These are phyloP conservation scores for Arctium lappa DNA, from an alignment of 129 eudicot species.

Conservation along the genomic window DNA sequence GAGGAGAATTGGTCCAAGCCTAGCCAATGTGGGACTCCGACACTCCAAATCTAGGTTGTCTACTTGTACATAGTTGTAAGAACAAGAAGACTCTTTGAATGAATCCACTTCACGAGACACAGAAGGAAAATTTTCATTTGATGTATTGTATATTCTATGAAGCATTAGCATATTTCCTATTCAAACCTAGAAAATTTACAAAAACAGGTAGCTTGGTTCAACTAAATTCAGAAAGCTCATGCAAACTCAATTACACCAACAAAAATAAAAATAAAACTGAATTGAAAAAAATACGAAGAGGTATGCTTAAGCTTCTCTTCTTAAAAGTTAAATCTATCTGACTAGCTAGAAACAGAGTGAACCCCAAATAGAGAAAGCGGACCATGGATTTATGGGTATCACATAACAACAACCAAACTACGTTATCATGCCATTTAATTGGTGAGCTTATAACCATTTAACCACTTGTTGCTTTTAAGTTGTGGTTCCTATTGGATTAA, in stretches of 20 bases:
- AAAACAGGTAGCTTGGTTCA: not conserved
- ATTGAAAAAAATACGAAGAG: not conserved
- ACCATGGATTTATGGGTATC: not conserved
- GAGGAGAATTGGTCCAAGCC: too few relatives aligned
- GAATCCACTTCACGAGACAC: too few relatives aligned
- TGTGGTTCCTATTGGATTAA: not conserved
- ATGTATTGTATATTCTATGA: not conserved
- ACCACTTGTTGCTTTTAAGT: not conserved
- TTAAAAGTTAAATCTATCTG: too few relatives aligned
- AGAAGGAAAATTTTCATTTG: not conserved
- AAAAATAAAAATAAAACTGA: too few relatives aligned
- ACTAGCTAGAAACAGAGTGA: not conserved
- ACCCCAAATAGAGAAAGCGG: not conserved
- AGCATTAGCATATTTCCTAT: not conserved
- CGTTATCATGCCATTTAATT: not conserved
- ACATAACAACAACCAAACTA: not conserved
- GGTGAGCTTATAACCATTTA: not conserved
- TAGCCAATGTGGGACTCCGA: too few relatives aligned
- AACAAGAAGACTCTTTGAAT: too few relatives aligned
- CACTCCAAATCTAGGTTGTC: not conserved
- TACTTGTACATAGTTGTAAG: not conserved
- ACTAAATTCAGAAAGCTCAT: not conserved
- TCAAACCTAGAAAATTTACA: not conserved
- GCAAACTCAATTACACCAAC: not conserved
- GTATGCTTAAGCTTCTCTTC: not conserved